These are phyloP conservation scores for Phycomyces blakesleeanus DNA, from an alignment of 192 early-diverging fungal genomes.

Conservation along the genomic window DNA sequence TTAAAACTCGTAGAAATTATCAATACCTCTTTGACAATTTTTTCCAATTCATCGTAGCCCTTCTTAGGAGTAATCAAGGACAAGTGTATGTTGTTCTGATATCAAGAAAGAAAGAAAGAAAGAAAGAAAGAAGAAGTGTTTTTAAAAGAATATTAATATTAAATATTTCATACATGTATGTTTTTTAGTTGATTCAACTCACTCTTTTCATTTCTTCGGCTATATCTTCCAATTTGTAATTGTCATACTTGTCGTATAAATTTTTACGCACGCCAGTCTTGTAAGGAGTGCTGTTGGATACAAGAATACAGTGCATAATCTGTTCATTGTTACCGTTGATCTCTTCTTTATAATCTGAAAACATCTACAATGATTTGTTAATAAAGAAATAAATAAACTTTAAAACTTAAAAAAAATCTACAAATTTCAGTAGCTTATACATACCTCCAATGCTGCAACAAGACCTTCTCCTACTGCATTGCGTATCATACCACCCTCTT, in stretches of 20 bases:
- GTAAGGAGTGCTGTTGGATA: constrained; percentile 49
- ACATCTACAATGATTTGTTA: constrained; percentile 33
- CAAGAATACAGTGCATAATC: constrained; percentile 51
- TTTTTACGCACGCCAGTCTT: constrained; percentile 44
- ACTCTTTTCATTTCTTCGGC: constrained; percentile 50
- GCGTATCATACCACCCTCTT: constrained; percentile 49
- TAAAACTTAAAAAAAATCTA: neutral
- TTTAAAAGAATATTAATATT: no score
- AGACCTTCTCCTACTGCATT: constrained; percentile 63
- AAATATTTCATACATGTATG: no score
- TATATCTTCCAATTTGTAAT: constrained; percentile 39
- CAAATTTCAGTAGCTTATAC: neutral
- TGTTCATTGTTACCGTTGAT: constrained; percentile 22
- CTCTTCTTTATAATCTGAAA: constrained; percentile 45
- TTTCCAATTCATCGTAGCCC: constrained; percentile 32
- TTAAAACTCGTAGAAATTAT: no score
- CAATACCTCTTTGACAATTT: constrained; percentile 17
- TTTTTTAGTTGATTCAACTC: no score
- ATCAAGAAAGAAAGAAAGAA: no score
- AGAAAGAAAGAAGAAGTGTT: neutral
- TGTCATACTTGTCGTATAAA: constrained; percentile 48
- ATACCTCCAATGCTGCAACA: constrained; percentile 59
- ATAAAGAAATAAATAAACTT: neutral
- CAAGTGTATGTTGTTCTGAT: constrained; percentile 29
- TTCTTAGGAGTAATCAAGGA: constrained; percentile 35